These are phyloP conservation scores for Glycine tomentella DNA, from an alignment of 306 rosid genomes.

Conservation along the genomic window DNA sequence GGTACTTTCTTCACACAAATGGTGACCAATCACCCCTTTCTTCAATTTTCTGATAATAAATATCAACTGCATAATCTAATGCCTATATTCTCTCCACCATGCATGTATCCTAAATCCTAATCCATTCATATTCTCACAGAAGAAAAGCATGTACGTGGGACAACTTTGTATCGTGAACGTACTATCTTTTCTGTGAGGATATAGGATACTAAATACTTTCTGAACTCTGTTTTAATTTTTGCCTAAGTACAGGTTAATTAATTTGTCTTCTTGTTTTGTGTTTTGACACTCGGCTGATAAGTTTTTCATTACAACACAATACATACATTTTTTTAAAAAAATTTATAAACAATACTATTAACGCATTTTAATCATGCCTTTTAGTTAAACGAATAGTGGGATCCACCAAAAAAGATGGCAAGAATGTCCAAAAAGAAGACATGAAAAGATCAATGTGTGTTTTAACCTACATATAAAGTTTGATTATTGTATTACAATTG, in stretches of 20 bases:
- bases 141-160: constrained; percentile 47
- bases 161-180: constrained; percentile 55
- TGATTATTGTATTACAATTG: constrained; percentile 39
- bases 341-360: constrained; percentile 45
- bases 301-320: constrained; percentile 42
- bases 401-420: constrained; percentile 54
- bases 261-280: constrained; percentile 59
- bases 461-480: constrained; percentile 67
- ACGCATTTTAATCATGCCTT: constrained; percentile 47
- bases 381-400: constrained; percentile 54
- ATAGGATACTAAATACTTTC: constrained; percentile 31
- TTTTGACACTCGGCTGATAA: not conserved
- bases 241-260: constrained; percentile 48
- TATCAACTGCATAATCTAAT: not conserved
- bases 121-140: constrained; percentile 33
- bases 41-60: not conserved
- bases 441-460: constrained; percentile 49
- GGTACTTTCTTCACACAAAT: constrained; percentile 39
- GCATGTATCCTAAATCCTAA: constrained; percentile 21
- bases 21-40: constrained; percentile 1
- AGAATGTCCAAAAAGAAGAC: constrained; percentile 65
- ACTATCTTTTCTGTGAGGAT: constrained; percentile 44
- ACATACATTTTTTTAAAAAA: not conserved
- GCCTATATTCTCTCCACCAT: constrained; percentile 33
- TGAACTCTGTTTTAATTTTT: constrained; percentile 37